Base-by-base conservation (phyloP, 2,329 filamentous ascomycete genomes). In the Basipetospora chlamydospora region DNA sequence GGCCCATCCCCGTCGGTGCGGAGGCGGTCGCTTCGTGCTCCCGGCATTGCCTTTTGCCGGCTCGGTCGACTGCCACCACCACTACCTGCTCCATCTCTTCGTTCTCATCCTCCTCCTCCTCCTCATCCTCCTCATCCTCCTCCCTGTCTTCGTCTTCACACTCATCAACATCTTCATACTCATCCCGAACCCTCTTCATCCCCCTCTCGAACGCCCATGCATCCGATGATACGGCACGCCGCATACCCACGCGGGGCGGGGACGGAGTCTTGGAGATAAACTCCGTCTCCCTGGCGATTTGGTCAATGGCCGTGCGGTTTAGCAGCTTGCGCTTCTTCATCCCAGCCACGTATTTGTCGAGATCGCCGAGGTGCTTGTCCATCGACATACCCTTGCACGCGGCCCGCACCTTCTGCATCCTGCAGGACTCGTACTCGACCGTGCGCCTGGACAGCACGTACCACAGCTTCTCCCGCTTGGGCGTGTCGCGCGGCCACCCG, bases 381-480 rank as follows among this genome's bases (percentile, higher is more conserved):
- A 54, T 45, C 20, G 46, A 43, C 9, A 41, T 39, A 13, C 46
- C 46, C n/a, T 23, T 32, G 17, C 44, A 38, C 23, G 28, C 29
- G n/a, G 33, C 23, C 6, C 46, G 42, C 35, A 41, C 38, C 10
- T 36, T 34, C 16, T 34, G 32, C 5, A 43, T 43, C 12, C 37
- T 33, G 10, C 13, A 7, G 21, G 40, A 39, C 35, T 45, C 3
- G 40, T 31, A 8, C 11, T 36, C 17, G 4, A 49, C 10, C 18
- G 57, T 51, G 18, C 48, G 40, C 11, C 36, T 38, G 23, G 46
- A 45, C 11, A 62, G 42, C 2, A 33, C 30, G 30, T 45, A 49
- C 18, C 53, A 52, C 8, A 62, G 46, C n/a, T 49, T 43, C 5
- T 57, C 44, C 13, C 48, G 22, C 22, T 54, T 43, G 1, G 28